phyloP scores from a whole-genome alignment of 768 basidiomycete genomes.

The Lactifluus rugatus region DNA sequence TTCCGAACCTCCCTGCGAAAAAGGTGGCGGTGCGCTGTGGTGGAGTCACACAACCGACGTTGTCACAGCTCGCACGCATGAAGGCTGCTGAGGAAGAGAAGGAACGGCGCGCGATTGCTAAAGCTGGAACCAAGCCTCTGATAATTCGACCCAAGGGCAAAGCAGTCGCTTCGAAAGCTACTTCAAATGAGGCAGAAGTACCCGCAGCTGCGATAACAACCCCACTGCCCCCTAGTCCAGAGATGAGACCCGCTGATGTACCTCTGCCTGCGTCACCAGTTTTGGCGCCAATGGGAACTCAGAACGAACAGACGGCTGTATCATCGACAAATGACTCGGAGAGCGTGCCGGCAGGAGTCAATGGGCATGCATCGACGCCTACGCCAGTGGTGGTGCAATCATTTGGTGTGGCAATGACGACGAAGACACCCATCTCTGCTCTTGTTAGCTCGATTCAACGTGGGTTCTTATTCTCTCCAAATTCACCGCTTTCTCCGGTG shows the following conservation, averaged over 20 bases:
- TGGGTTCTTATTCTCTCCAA: slow-evolving; percentile 59
- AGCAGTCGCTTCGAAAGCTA: neutral
- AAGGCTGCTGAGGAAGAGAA: slow-evolving; percentile 16
- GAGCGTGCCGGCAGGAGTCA: neutral
- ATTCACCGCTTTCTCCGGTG: slow-evolving; percentile 51
- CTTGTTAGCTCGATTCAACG: slow-evolving; percentile 48
- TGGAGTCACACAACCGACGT: slow-evolving; percentile 19
- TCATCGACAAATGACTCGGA: neutral
- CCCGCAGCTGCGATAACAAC: neutral
- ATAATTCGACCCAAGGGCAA: neutral
- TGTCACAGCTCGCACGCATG: slow-evolving; percentile 19
- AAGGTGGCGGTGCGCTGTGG: slow-evolving; percentile 12
- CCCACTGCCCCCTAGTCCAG: slow-evolving; percentile 6
- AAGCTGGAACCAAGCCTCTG: slow-evolving; percentile 5
- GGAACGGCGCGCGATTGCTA: slow-evolving; percentile 5
- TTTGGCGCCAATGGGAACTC: neutral
- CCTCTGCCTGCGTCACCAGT: slow-evolving; percentile 13
- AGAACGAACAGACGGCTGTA: neutral
- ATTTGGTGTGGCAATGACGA: neutral
- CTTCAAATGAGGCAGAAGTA: neutral
- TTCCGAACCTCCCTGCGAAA: neutral
- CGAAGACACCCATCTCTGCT: slow-evolving; percentile 53
- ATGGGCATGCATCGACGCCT: neutral
- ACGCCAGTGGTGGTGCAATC: neutral
- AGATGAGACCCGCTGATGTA: slow-evolving; percentile 8